A percentile compares a stretch with the other conserved stretches of the same genome.
Conservation (phyloP, 345 rosid genomes). For the Arabidopsis suecica region DNA sequence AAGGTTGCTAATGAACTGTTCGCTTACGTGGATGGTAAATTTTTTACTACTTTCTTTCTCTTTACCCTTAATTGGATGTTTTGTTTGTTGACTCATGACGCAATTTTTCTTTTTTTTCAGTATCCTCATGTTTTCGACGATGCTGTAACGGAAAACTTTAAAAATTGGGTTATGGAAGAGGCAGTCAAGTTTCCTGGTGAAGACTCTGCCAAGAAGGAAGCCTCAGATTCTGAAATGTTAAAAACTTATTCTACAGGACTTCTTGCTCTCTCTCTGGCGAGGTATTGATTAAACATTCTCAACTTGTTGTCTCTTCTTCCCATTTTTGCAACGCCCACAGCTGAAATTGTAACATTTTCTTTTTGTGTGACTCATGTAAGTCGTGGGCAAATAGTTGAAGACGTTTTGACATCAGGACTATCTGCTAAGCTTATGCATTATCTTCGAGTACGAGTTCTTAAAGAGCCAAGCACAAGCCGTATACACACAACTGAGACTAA, state of each 20-base stretch:
- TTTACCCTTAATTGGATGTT: neutral
- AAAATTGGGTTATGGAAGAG: conserved; percentile 91
- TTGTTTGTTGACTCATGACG: neutral
- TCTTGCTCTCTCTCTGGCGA: conserved; percentile 80
- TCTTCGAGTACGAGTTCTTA: conserved; percentile 88
- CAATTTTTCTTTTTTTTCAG: conserved; percentile 50
- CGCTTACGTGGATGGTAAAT: conserved; percentile 77
- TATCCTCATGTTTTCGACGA: conserved; percentile 94
- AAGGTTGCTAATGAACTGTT: conserved; percentile 81
- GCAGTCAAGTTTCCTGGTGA: conserved; percentile 60
- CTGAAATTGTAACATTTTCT: conserved; percentile 9
- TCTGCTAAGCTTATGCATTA: conserved; percentile 91
- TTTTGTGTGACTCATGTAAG: conserved; percentile 44
- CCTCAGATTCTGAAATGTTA: conserved; percentile 82
- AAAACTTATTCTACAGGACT: conserved; percentile 91
- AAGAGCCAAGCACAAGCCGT: conserved; percentile 68
- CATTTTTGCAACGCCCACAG: conserved; percentile 15
- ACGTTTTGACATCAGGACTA: conserved; percentile 91
- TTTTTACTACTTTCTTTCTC: neutral
- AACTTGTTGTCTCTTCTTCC: conserved; percentile 22
- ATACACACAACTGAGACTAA: conserved; percentile 63
- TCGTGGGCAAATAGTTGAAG: conserved; percentile 91
- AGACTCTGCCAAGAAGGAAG: conserved; percentile 62
- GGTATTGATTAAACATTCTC: conserved; percentile 52
- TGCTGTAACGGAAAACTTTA: conserved; percentile 71